Base-by-base conservation (phyloP, 228 moss, liverwort and hornwort species). In the Sphagnum magellanicum region DNA sequence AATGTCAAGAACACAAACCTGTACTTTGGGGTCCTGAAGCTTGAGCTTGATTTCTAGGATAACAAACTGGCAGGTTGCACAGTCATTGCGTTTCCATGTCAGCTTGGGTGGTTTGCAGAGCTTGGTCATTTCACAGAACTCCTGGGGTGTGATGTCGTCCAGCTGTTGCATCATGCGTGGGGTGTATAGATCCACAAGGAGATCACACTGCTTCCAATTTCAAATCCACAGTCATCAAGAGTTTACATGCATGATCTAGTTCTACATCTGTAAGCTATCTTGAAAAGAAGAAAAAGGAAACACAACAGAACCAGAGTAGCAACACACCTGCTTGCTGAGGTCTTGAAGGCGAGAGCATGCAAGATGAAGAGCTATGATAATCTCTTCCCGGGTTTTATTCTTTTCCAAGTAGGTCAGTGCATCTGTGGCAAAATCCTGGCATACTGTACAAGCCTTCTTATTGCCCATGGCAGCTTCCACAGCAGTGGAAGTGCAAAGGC, bases 61-160 rank as follows among this genome's bases (percentile, higher is more conserved):
- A 66, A 92, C 88, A 61, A 93, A 98, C 75, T 93, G 90, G 71
- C 93, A 98, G 8, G 89, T 81, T 52, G 88, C 85, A 79, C 98
- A 98, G 65, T 93, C 98, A 74, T 88, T 97, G 51, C 69, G 53
- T 48, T 50, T 77, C 62, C 68, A 52, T 12, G 70, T 67, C 55
- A 68, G 67, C 46, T 68, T 68, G 64, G 88, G 74, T 48, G 82
- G 68, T 55, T 80, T 82, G 78, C 97, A 97, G 32, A 90, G 75
- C 78, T 63, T 86, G 5, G 97, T 77, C 78, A 81, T 71, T 81
- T 82, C 72, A 71, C 97, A 97, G 53, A 97, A 84, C 57, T 93
- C 81, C 73, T 90, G 85, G 9, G 97, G 97, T 5, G 88, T 88
- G 13, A 87, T 48, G 32, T 75, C 70, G 16, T 87, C 79, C 49